A percentile compares a stretch with the other conserved stretches of the same genome.
Conservation (phyloP, 148 eudicot species). For the Linanthus parryae region DNA sequence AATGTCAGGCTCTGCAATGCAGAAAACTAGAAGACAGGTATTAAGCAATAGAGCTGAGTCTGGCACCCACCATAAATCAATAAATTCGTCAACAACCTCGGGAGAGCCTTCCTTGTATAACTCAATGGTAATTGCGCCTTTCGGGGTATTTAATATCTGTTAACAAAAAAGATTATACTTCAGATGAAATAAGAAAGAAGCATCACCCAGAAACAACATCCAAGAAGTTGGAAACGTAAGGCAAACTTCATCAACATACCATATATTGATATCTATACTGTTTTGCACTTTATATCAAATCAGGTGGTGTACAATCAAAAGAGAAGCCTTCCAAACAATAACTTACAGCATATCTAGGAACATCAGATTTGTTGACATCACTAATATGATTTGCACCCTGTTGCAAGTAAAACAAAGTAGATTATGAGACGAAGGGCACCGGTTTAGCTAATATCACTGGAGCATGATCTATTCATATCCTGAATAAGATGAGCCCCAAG, state of each 20-base stretch:
- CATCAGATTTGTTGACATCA: constrained; percentile 45
- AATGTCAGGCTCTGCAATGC: no score
- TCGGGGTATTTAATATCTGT: constrained; percentile 71
- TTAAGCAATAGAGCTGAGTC: not conserved
- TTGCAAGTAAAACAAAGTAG: constrained; percentile 8
- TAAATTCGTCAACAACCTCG: constrained; percentile 68
- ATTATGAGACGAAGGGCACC: not conserved
- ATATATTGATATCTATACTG: constrained; percentile 2
- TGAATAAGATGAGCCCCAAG: no score
- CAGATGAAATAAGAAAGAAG: not conserved
- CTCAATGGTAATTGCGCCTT: constrained; percentile 80
- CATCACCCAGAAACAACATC: not conserved
- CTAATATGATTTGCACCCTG: constrained; percentile 39
- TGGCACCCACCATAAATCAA: constrained; percentile 65
- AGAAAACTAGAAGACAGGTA: no score
- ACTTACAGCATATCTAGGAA: constrained; percentile 70
- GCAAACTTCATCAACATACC: not conserved
- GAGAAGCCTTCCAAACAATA: no score
- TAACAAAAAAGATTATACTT: not conserved
- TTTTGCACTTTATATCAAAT: not conserved
- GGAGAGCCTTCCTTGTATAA: constrained; percentile 86
- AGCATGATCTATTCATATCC: no score
- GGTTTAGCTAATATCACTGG: constrained; percentile 2
- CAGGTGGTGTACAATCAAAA: no score
- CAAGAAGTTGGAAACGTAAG: not conserved